phyloP scores from a whole-genome alignment of 23 red algal species.

The Chondrus crispus region DNA sequence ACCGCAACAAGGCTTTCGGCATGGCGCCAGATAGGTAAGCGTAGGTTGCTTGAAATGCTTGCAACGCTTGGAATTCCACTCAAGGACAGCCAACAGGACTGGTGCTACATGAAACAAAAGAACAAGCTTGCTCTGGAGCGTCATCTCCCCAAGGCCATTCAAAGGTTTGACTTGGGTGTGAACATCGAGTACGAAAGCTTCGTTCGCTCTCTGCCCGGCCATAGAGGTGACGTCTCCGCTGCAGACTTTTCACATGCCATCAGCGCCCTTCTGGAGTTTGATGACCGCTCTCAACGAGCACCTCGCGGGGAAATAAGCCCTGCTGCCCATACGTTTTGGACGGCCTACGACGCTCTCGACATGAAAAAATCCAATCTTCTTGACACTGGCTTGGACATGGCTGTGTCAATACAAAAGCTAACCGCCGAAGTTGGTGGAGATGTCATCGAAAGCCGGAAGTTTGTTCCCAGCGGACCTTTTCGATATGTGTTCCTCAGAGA shows the following conservation, averaged over 20 bases:
- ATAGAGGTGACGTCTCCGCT: constrained; percentile 69
- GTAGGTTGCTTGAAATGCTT: constrained; percentile 79
- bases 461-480: constrained; percentile 78
- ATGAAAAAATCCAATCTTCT: constrained; percentile 28
- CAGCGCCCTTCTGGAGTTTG: constrained; percentile 60
- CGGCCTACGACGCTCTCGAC: constrained; percentile 77
- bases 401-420: constrained; percentile 57
- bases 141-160: constrained; percentile 27
- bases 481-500: constrained; percentile 82
- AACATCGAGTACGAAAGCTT: constrained; percentile 66
- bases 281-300: constrained; percentile 5
- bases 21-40: constrained; percentile 79
- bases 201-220: constrained; percentile 44
- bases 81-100: constrained; percentile 68
- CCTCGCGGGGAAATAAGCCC: neutral
- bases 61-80: constrained; percentile 90
- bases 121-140: constrained; percentile 57
- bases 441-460: constrained; percentile 73
- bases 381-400: constrained; percentile 51
- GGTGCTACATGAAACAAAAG: constrained; percentile 82
- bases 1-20: constrained; percentile 55
- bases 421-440: constrained; percentile 69
- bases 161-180: constrained; percentile 55
- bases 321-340: constrained; percentile 58
- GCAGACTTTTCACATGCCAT: constrained; percentile 58